These are phyloP conservation scores for Kingdonia uniflora DNA, from an alignment of 164 flowering plant genomes.

Conservation along the genomic window DNA sequence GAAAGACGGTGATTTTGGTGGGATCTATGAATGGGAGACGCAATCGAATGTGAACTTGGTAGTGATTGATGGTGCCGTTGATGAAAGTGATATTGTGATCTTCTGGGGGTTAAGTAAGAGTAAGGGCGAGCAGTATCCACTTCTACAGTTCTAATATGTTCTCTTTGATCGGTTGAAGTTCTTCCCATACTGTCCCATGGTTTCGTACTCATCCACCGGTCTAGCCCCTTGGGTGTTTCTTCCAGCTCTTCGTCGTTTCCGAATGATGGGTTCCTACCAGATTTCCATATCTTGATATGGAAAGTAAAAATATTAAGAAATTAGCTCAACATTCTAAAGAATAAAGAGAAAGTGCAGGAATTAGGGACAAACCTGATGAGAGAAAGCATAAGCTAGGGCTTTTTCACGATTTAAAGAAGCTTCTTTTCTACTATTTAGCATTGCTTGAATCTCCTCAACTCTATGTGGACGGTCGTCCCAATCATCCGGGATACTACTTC, in stretches of 20 bases:
- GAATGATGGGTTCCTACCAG: conserved; percentile 25
- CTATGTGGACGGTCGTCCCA: conserved; percentile 89
- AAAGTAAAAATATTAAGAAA: neutral
- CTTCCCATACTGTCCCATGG: conserved; percentile 8
- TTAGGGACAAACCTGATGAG: conserved; percentile 57
- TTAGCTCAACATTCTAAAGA: neutral
- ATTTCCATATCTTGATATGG: conserved; percentile 3
- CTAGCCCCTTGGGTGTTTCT: conserved; percentile 6
- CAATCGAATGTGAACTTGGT: neutral
- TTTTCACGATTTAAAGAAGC: conserved; percentile 86
- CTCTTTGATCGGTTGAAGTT: conserved; percentile 4
- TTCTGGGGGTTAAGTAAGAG: conserved; percentile 1
- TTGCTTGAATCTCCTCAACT: conserved; percentile 75
- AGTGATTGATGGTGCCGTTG: neutral
- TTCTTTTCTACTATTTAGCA: conserved; percentile 48
- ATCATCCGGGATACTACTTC: conserved; percentile 25
- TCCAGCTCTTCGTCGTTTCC: conserved; percentile 3
- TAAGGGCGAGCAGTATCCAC: conserved; percentile 1
- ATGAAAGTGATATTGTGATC: neutral
- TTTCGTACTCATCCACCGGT: conserved; percentile 5
- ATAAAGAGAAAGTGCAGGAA: neutral
- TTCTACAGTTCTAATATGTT: conserved; percentile 1
- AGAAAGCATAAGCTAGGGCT: conserved; percentile 72
- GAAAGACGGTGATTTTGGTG: neutral
- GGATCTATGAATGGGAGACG: neutral